A percentile compares a stretch with the other conserved stretches of the same genome.
Evolutionary conservation across 1,284 basidiomycete genomes (phyloP).

Genomic region (Ustilago shanxiensis): DNA sequence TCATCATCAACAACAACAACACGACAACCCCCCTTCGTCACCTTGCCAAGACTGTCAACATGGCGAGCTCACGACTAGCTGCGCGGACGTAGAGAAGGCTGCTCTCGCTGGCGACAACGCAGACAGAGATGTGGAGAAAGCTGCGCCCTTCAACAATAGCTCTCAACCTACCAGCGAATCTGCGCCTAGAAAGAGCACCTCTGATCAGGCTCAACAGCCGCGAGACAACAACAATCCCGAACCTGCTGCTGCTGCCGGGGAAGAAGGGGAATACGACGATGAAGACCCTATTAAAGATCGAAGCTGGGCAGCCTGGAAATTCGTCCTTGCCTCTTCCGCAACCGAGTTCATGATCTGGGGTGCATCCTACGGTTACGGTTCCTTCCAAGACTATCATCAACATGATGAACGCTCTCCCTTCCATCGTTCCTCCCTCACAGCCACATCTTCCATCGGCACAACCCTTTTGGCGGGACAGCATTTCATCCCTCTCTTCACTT

Average conservation of each 20-base stretch:
- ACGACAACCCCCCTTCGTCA: not conserved
- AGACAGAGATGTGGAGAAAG: not conserved
- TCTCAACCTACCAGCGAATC: not conserved
- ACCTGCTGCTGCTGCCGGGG: too few relatives aligned
- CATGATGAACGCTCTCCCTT: slow-evolving; percentile 51
- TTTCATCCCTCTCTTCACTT: slow-evolving; percentile 52
- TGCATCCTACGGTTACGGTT: slow-evolving; percentile 57
- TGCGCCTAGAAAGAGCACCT: not conserved
- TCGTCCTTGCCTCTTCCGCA: slow-evolving; percentile 34
- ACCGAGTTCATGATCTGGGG: slow-evolving; percentile 60
- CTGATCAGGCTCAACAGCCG: not conserved
- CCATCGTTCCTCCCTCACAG: slow-evolving; percentile 40
- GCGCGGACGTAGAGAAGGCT: slow-evolving; percentile 4
- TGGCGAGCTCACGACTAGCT: not conserved
- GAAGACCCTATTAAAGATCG: slow-evolving; percentile 20
- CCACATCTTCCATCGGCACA: slow-evolving; percentile 56
- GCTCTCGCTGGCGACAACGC: not conserved
- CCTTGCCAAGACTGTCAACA: not conserved
- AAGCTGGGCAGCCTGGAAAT: slow-evolving; percentile 45
- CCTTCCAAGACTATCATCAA: slow-evolving; percentile 65
- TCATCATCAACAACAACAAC: not conserved
- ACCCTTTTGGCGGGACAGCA: slow-evolving; percentile 52
- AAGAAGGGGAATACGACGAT: not conserved
- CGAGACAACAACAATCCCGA: not conserved
- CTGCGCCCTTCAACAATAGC: not conserved